Conservation (phyloP, 1,284 basidiomycete species). For the Microbotryum scabiosae region DNA sequence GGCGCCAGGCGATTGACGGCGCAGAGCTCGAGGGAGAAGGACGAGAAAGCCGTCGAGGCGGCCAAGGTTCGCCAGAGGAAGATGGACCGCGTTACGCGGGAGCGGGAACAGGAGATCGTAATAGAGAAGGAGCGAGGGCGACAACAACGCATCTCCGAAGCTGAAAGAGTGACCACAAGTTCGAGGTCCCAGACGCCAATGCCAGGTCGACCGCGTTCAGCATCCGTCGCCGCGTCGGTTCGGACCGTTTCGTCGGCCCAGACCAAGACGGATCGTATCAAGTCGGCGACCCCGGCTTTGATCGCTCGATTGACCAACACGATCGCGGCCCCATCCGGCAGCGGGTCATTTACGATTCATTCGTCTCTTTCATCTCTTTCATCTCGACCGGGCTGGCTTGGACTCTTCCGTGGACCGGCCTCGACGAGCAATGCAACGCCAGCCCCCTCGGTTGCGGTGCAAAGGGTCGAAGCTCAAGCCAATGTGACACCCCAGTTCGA, state of each 20-base stretch:
- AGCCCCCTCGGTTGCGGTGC: conserved; percentile 20
- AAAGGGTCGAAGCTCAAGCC: conserved; percentile 22
- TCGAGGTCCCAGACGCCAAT: conserved; percentile 6
- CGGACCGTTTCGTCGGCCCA: conserved; percentile 4
- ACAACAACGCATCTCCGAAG: not conserved
- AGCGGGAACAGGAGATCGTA: not conserved
- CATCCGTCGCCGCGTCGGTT: conserved; percentile 7
- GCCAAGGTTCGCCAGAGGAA: not conserved
- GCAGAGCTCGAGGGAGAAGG: not conserved
- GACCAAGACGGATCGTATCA: not conserved
- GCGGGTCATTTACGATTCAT: not conserved
- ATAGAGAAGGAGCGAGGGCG: not conserved
- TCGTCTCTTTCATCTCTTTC: not conserved
- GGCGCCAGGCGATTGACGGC: not conserved
- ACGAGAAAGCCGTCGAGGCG: not conserved
- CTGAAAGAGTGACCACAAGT: not conserved
- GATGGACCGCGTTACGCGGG: not conserved
- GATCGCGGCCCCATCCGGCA: not conserved
- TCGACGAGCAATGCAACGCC: not conserved
- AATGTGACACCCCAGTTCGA: conserved; percentile 12
- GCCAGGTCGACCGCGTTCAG: not conserved
- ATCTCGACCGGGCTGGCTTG: conserved; percentile 19
- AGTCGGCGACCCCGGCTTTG: conserved; percentile 24
- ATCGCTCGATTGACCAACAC: conserved; percentile 22
- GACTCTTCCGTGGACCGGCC: conserved; percentile 11